Percentiles rank a stretch among this genome's conserved stretches.
Evolutionary conservation across 805 yeast genomes (phyloP).

Genomic region (Monosporozyma servazzii): DNA sequence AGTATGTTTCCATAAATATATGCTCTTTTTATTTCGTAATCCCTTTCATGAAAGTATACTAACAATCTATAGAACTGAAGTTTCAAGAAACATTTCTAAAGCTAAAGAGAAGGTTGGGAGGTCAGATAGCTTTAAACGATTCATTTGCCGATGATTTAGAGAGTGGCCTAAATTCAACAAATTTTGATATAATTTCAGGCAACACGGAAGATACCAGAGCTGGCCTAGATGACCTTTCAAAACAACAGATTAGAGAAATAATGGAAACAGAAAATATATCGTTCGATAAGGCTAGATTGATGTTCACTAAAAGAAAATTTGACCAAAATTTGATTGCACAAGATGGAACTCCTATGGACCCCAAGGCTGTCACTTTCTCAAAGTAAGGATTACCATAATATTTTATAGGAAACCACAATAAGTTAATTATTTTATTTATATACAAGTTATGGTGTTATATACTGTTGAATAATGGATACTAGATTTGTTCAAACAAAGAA

Average conservation of each 20-base stretch:
- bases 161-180: conserved; percentile 49
- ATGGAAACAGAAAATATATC: conserved; percentile 44
- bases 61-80: conserved; percentile 9
- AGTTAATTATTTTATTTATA: conserved; percentile 4
- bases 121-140: conserved; percentile 19
- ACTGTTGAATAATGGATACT: neutral
- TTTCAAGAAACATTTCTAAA: conserved; percentile 11
- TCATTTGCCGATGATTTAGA: conserved; percentile 42
- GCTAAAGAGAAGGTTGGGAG: conserved; percentile 21
- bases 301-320: conserved; percentile 40
- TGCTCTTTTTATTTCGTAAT: no score
- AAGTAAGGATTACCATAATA: neutral
- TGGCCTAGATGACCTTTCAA: conserved; percentile 54
- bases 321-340: conserved; percentile 45
- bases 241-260: conserved; percentile 39
- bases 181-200: conserved; percentile 43
- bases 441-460: conserved; percentile 2
- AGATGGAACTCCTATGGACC: conserved; percentile 62
- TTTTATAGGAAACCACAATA: neutral
- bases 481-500: neutral
- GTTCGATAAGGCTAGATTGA: conserved; percentile 63
- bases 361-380: conserved; percentile 46
- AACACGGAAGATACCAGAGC: conserved; percentile 45
- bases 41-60: conserved; percentile 3
- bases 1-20: conserved; percentile 9